Evolutionary conservation across 116 monocot genomes (phyloP), one percentile per base, ranked within the genome.

Genomic region (Cymodocea nodosa): DNA sequence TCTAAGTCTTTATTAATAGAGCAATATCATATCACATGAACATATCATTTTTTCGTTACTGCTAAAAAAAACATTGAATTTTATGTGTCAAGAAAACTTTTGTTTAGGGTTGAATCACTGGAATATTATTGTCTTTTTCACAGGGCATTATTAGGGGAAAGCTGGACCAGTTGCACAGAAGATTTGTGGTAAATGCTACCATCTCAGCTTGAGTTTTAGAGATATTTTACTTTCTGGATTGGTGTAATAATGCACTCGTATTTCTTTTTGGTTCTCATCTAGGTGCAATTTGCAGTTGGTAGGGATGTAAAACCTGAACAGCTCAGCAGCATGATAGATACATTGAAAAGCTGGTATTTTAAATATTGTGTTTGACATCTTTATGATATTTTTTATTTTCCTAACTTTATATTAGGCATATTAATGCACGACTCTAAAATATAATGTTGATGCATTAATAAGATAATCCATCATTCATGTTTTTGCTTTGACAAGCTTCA

Each of bases 201-300:
- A 15, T 53, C 15, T 53, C 62, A 16, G 49, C 15, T 66, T 35
- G 64, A 4, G 1, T 36, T 24, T 49, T 71, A 52, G 19, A 22
- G 44, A 50, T 22, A 50, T 40, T 62, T 71, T 36, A 51, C 23
- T 23, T 1, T 3, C 14, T 15, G 20, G 3, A 36, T 36, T 22
- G 20, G 25, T 15, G 6, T 44, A 2, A 11, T 70, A n/a, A 56
- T 55, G 3, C n/a, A 53, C 34, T 51, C 64, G 15, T 63, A 44
- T 65, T 68, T 59, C 57, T 22, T 78, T 59, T 81, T 74, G 67
- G 37, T 70, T 60, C 16, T 59, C 19, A 40, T 52, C 12, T 69
- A 99, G 99, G 99, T 99, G 59, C 99, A 92, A 76, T 99, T 99
- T 87, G 92, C 89, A 7, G 82, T 84, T 76, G 99, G 99, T 48